A percentile compares a stretch with the other conserved stretches of the same genome.
phyloP scores from a whole-genome alignment of 345 rosid genomes.

The Arabis hirsuta region DNA sequence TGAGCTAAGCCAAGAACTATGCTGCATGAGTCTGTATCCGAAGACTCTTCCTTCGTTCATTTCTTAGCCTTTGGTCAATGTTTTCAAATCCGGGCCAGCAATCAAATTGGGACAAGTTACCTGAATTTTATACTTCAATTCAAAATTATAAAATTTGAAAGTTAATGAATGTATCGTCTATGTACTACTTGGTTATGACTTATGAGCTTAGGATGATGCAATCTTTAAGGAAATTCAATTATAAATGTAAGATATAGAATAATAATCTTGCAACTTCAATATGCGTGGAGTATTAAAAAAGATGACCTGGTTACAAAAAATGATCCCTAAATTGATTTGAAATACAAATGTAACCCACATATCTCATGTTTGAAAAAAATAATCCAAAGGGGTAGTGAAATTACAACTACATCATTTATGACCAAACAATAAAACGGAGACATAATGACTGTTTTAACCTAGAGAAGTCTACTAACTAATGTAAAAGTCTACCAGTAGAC shows the following conservation, averaged over 20 bases:
- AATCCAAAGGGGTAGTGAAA: no score
- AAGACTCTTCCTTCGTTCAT: constrained; percentile 37
- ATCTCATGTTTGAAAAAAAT: no score
- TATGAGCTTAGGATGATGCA: no score
- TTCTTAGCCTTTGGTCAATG: constrained; percentile 34
- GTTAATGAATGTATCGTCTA: not conserved
- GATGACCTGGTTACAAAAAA: no score
- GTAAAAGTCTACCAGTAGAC: no score
- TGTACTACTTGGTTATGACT: not conserved
- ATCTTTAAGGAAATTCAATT: not conserved
- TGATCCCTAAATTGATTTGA: no score
- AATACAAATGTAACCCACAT: no score
- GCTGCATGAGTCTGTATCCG: constrained; percentile 44
- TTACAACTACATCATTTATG: no score
- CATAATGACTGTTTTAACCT: no score
- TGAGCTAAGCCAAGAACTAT: constrained; percentile 42
- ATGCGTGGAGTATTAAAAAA: no score
- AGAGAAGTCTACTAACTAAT: no score
- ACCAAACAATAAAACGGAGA: no score
- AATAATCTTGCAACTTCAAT: not conserved
- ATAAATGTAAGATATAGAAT: not conserved
- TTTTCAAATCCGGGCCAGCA: constrained; percentile 27
- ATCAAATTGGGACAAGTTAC: constrained; percentile 21
- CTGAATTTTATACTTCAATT: not conserved
- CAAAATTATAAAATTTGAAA: not conserved